A percentile compares a stretch with the other conserved stretches of the same genome.
These are phyloP conservation scores for Gossypium thurberi DNA, from an alignment of 345 rosid species.

Conservation along the genomic window DNA sequence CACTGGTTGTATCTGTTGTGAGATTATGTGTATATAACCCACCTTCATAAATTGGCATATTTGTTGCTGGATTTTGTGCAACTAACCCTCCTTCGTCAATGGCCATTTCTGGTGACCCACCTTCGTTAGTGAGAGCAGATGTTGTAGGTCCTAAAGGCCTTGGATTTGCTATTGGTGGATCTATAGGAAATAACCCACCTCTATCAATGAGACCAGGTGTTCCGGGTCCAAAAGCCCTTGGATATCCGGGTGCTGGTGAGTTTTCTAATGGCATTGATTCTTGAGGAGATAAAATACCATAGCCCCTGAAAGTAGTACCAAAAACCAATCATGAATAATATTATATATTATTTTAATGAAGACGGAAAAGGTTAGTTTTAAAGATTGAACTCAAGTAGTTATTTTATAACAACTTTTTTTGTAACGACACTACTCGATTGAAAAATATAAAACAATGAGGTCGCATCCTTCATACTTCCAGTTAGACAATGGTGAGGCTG, in stretches of 20 bases:
- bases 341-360: neutral
- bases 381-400: too few species aligned
- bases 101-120: neutral
- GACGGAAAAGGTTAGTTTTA: too few species aligned
- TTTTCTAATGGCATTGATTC: neutral
- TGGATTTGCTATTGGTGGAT: neutral
- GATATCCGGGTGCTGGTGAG: neutral
- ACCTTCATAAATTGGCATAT: neutral
- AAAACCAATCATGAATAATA: neutral
- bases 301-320: neutral
- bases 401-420: too few species aligned
- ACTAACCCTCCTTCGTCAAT: neutral
- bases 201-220: neutral
- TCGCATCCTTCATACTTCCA: neutral
- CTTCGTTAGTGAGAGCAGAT: neutral
- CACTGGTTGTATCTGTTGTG: neutral
- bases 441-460: too few species aligned
- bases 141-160: neutral
- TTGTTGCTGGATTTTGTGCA: neutral
- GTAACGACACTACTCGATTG: too few species aligned
- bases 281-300: neutral
- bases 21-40: neutral
- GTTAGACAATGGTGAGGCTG: neutral
- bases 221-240: neutral
- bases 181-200: neutral